These are phyloP conservation scores for Yamadazyma atmosphaerica DNA, from an alignment of 1,139 yeast genomes.

Conservation along the genomic window DNA sequence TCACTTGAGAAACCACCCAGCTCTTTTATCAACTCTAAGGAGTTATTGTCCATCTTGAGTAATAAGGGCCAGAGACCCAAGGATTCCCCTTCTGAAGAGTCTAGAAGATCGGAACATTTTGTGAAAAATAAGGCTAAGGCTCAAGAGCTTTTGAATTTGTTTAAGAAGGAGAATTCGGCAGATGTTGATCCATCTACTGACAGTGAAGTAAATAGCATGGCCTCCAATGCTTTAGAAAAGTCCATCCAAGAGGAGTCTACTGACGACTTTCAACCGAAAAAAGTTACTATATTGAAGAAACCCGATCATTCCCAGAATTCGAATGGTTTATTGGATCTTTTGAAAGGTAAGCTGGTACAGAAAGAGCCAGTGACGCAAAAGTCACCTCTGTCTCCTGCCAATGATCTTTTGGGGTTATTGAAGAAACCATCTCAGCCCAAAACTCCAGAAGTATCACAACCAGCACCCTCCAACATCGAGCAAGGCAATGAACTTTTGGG, in stretches of 20 bases:
- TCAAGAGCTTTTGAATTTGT: slow-evolving; percentile 38
- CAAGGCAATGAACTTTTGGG: slow-evolving; percentile 19
- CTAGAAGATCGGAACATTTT: slow-evolving; percentile 17
- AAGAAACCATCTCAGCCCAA: slow-evolving; percentile 8
- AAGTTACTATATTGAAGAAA: slow-evolving; percentile 13
- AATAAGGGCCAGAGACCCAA: slow-evolving; percentile 23
- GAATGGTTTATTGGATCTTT: slow-evolving; percentile 18
- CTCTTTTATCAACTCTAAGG: slow-evolving; percentile 48
- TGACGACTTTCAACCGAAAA: slow-evolving; percentile 9
- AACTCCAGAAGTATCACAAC: slow-evolving; percentile 1
- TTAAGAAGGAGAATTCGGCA: slow-evolving; percentile 19
- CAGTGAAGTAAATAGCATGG: slow-evolving; percentile 6
- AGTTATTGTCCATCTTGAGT: slow-evolving; percentile 52
- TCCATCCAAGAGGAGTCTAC: slow-evolving; percentile 12
- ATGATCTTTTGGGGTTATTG: slow-evolving; percentile 14
- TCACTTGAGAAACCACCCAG: slow-evolving; percentile 41
- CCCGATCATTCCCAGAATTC: slow-evolving; percentile 8
- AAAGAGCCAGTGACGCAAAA: slow-evolving; percentile 2
- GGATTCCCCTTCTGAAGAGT: slow-evolving; percentile 12
- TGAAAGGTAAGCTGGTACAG: slow-evolving; percentile 10
- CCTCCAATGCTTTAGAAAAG: slow-evolving; percentile 25
- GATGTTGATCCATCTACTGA: slow-evolving; percentile 3
- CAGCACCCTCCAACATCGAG: slow-evolving; percentile 5
- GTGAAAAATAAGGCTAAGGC: slow-evolving; percentile 38
- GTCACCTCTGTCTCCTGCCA: slow-evolving; percentile 14